These are phyloP conservation scores for Diaporthe nobilis DNA, from an alignment of 2,329 filamentous ascomycete species.

Conservation along the genomic window DNA sequence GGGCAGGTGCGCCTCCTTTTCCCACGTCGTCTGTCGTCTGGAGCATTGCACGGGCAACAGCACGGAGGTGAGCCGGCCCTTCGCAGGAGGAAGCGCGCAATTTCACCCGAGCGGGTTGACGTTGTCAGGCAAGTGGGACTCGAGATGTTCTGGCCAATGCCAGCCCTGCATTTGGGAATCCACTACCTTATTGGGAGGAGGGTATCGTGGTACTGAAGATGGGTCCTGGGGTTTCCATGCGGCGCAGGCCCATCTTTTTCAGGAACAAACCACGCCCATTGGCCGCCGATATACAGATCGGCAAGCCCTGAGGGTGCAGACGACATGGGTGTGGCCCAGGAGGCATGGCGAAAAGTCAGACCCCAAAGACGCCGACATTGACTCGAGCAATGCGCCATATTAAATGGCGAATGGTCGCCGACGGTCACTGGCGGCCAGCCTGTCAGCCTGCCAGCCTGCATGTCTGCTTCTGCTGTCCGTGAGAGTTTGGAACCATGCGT, in stretches of 20 bases:
- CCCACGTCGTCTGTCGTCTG: conserved; percentile 9
- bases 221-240: conserved; percentile 28
- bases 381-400: conserved; percentile 30
- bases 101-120: conserved; percentile 38
- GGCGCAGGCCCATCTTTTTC: conserved; percentile 6
- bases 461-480: background rate
- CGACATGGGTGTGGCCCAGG: conserved; percentile 18
- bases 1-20: conserved; percentile 34
- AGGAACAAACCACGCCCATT: conserved; percentile 23
- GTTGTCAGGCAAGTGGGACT: conserved; percentile 39
- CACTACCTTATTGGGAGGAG: conserved; percentile 27
- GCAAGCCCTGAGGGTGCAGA: conserved; percentile 20
- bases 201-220: conserved; percentile 4
- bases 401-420: background rate
- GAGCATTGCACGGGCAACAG: background rate
- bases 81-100: conserved; percentile 36
- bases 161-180: background rate
- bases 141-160: conserved; percentile 25
- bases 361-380: conserved; percentile 25
- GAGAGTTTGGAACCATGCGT: conserved; percentile 6
- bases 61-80: conserved; percentile 26
- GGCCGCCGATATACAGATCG: conserved; percentile 26
- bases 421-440: background rate
- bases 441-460: background rate
- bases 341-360: conserved; percentile 23